A percentile compares a stretch with the other conserved stretches of the same genome.
Conservation (phyloP, 345 rosid genomes). For the Euphorbia tirucalli region DNA sequence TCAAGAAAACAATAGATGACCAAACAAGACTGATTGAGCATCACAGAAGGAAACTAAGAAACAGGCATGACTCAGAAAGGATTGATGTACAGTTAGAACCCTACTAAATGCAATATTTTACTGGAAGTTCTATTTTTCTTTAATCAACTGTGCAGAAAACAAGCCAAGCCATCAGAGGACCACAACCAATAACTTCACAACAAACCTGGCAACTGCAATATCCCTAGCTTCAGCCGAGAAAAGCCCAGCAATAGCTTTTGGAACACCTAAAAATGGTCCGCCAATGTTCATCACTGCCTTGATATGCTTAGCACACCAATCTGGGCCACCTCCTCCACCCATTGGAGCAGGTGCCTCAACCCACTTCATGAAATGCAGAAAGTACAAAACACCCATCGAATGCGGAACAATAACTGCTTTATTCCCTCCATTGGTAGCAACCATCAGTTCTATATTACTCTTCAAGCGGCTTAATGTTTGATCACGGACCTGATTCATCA, state of each 20-base stretch:
- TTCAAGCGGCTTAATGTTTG: slow-evolving; percentile 80
- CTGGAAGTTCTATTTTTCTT: no score
- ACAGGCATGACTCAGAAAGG: no score
- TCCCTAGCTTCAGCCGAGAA: slow-evolving; percentile 95
- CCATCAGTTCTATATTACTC: slow-evolving; percentile 80
- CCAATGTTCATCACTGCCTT: slow-evolving; percentile 93
- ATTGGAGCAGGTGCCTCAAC: slow-evolving; percentile 96
- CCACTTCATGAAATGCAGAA: slow-evolving; percentile 98
- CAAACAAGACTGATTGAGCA: no score
- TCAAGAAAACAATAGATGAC: no score
- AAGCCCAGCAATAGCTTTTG: slow-evolving; percentile 83
- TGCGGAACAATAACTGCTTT: slow-evolving; percentile 92
- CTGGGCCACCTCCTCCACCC: slow-evolving; percentile 97
- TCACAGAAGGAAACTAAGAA: no score
- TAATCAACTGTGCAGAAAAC: no score
- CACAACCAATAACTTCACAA: neutral
- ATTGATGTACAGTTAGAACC: no score
- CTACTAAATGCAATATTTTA: no score
- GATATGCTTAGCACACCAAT: slow-evolving; percentile 93
- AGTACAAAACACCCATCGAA: slow-evolving; percentile 95
- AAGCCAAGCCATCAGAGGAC: no score
- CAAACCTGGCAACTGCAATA: slow-evolving; percentile 90
- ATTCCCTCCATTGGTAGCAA: slow-evolving; percentile 71
- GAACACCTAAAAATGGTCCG: slow-evolving; percentile 93
- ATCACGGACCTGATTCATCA: slow-evolving; percentile 68